Evolutionary conservation across 805 yeast genomes (phyloP).

Genomic region (Pichia ethanolica): DNA sequence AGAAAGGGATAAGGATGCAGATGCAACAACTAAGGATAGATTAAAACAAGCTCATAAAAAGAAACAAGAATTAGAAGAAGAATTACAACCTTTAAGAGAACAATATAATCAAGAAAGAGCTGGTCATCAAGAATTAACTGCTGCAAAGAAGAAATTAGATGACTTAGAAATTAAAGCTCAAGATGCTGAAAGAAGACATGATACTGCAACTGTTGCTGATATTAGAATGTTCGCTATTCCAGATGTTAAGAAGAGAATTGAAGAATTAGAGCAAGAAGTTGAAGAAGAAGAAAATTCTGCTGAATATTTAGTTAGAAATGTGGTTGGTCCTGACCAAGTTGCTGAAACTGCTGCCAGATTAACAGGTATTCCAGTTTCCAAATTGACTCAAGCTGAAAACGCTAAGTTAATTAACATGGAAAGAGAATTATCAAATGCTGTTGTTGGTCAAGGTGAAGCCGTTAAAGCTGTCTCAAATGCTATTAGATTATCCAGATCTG

Average conservation of each 20-base stretch:
- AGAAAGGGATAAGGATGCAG: slow-evolving; percentile 90
- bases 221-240: slow-evolving; percentile 96
- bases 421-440: slow-evolving; percentile 67
- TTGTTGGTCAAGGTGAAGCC: slow-evolving; percentile 94
- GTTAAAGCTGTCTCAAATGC: slow-evolving; percentile 96
- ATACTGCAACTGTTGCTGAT: slow-evolving; percentile 91
- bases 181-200: slow-evolving; percentile 97
- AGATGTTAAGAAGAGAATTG: slow-evolving; percentile 72
- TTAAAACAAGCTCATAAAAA: slow-evolving; percentile 69
- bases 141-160: slow-evolving; percentile 83
- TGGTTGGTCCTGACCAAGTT: slow-evolving; percentile 68
- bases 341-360: slow-evolving; percentile 96
- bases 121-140: slow-evolving; percentile 85
- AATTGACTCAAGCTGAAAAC: slow-evolving; percentile 92
- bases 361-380: slow-evolving; percentile 94
- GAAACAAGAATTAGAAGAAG: slow-evolving; percentile 79
- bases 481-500: slow-evolving; percentile 86
- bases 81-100: slow-evolving; percentile 76
- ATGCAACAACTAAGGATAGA: slow-evolving; percentile 77
- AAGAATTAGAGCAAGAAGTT: slow-evolving; percentile 64
- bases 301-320: slow-evolving; percentile 72
- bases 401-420: slow-evolving; percentile 93
- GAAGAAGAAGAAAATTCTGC: slow-evolving; percentile 48
- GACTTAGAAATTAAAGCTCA: slow-evolving; percentile 87
- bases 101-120: slow-evolving; percentile 80